Base-by-base conservation (phyloP, 306 rosid genomes). In the Vigna trinervia region DNA sequence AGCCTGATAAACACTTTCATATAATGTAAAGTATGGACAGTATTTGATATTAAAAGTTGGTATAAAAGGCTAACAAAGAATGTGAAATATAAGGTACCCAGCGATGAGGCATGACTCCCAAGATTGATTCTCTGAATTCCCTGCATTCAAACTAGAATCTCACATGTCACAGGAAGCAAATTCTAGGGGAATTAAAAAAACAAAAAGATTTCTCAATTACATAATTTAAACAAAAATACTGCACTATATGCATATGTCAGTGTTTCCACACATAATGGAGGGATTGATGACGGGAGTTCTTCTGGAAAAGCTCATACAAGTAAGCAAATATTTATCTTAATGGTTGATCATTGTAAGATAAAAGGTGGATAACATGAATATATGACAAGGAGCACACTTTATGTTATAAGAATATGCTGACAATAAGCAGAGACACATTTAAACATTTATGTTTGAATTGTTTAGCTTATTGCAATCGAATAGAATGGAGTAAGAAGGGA, bases 71-170 rank as follows among this genome's bases (percentile, higher is more conserved):
- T 54, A 71, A 69, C 51, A 65, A 77, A 56, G 57, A 68, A 22
- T 68, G 60, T 69, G 46, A 69, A 77, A 23, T 68, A 80, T 58
- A 80, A 39, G 46, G 8, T 91, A 96, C 99, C 99, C 99, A 96
- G 17, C 88, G 96, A 84, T 96, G 99, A 61, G 99, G 99, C 98
- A 96, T 89, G 66, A 91, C 89, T 82, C 98, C 98, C 78, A 96
- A 94, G 85, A 96, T 87, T 72, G 99, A 91, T 82, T 96, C 99
- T 85, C 99, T 88, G 86, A 96, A 92, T 78, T 96, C 93, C 90
- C 97, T 92, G 80, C 99, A 96, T 85, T 93, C 99, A 85, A 87
- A 89, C 99, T 96, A 82, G 74, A 84, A 77, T 64, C 74, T 80
- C 86, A 84, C 80, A 83, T 34, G 84, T 75, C 83, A 84, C 69